These are phyloP conservation scores for Vickermania ingenoplastis DNA, from an alignment of 208 protist species.

Conservation along the genomic window DNA sequence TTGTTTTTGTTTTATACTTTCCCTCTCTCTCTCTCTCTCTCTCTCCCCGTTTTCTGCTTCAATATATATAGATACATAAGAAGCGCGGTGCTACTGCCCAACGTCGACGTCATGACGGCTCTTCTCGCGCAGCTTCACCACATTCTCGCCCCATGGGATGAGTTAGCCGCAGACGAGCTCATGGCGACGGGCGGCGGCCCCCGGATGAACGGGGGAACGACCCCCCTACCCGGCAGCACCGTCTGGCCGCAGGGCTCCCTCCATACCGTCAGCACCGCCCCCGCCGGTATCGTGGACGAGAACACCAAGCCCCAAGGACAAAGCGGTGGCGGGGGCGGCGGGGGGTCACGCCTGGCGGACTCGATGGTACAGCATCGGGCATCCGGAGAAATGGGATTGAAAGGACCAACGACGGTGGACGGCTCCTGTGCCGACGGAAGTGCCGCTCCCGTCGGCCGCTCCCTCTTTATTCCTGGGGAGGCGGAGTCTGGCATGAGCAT, in stretches of 20 bases:
- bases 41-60: too few relatives aligned
- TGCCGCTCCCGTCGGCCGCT: not conserved
- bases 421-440: not conserved
- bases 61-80: too few relatives aligned
- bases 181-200: not conserved
- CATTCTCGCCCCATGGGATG: slow-evolving; percentile 45
- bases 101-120: slow-evolving; percentile 7
- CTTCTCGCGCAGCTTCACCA: slow-evolving; percentile 42
- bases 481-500: too few relatives aligned
- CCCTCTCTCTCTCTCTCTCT: too few relatives aligned
- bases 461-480: not conserved
- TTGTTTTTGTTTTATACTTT: too few relatives aligned
- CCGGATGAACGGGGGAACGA: not conserved
- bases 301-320: not conserved
- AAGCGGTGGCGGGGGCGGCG: not conserved
- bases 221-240: not conserved
- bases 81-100: too few relatives aligned
- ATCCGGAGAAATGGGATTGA: not conserved
- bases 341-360: not conserved
- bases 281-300: not conserved
- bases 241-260: not conserved
- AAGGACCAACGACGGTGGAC: not conserved
- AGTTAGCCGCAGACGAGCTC: not conserved
- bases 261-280: not conserved
- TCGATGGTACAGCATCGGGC: not conserved